Base-by-base conservation (phyloP, 2,329 filamentous ascomycete species). In the Neonectria faginata region DNA sequence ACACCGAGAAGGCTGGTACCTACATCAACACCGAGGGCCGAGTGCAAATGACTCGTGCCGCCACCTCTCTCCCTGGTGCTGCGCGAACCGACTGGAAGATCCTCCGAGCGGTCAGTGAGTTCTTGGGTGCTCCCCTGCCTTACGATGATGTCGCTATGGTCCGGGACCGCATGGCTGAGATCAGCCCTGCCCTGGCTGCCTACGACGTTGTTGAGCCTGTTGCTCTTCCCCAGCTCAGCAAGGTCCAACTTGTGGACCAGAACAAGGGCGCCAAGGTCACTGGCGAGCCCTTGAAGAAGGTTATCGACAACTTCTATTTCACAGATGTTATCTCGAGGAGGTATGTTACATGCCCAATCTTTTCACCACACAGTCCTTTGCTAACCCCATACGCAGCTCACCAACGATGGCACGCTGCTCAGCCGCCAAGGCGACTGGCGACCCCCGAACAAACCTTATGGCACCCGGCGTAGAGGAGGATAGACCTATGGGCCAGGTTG, bases 31-130 rank as follows among this genome's bases (percentile, higher is more conserved):
- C 96, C 0, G 96, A 99, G 81, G 96, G 96, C 61, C 92, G 96
- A 74, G 93, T 96, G 22, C 96, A 99, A 83, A 91, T 97, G 85
- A 96, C 92, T 58, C 92, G 96, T 70, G 91, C 93, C 52, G 96
- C 96, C 31, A 97, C 94, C 41, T 92, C 92, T 50, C 86, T 97
- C 70, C 93, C 94, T 25, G 96, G 96, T 65, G 96, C 94, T 57
- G 89, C 95, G 61, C 89, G 96, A 76, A 95, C 96, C 68, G 96
- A 99, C 83, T 99, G 96, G 96, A 99, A 98, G 89, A 98, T 99
- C 76, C 90, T 99, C 73, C 93, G 96, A 69, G 96, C 96, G 18
- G 89, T 88, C 61, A 96, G 92, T 76, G 96, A 98, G 82, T 97
- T 97, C 83, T 86, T 99, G 16, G 93, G 92, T 65, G 89, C 85